Conservation (phyloP, 2,329 filamentous ascomycete species). For the Alternaria angustiovoidea region DNA sequence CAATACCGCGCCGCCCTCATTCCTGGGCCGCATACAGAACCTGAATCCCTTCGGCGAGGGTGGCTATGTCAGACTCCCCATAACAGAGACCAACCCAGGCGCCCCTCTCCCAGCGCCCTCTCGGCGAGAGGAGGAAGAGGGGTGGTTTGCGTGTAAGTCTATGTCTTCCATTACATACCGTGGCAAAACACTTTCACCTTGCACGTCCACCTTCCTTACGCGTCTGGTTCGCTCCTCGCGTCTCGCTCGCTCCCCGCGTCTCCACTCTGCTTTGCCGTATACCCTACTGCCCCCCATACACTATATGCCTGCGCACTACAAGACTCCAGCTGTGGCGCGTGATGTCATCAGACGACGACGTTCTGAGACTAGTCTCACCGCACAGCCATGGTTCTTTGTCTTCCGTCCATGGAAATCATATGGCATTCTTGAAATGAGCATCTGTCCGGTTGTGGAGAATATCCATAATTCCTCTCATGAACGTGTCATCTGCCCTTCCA, state of each 20-base stretch:
- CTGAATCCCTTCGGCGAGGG: constrained; percentile 86
- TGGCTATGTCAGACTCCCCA: constrained; percentile 91
- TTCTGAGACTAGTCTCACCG: constrained; percentile 36
- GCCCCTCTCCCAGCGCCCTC: constrained; percentile 85
- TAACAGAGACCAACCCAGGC: constrained; percentile 75
- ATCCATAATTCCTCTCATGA: constrained; percentile 13
- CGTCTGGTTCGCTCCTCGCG: too few relatives aligned
- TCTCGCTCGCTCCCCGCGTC: too few relatives aligned
- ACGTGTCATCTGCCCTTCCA: constrained; percentile 40
- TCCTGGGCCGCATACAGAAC: constrained; percentile 82
- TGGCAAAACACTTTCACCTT: constrained; percentile 25
- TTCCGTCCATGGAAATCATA: constrained; percentile 20
- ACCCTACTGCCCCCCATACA: background rate
- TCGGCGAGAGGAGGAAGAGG: constrained; percentile 92
- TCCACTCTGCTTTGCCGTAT: too few relatives aligned
- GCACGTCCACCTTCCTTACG: background rate
- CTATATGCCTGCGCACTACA: background rate
- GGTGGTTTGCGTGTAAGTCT: constrained; percentile 89
- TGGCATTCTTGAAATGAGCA: constrained; percentile 34
- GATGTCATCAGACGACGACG: constrained; percentile 36
- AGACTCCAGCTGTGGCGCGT: constrained; percentile 31
- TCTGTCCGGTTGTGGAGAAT: constrained; percentile 16
- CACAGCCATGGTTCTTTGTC: constrained; percentile 27
- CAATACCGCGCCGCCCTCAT: constrained; percentile 75
- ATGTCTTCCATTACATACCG: constrained; percentile 45